These are phyloP conservation scores for Mycena albidolilacea DNA, from an alignment of 768 basidiomycete species.

Conservation along the genomic window DNA sequence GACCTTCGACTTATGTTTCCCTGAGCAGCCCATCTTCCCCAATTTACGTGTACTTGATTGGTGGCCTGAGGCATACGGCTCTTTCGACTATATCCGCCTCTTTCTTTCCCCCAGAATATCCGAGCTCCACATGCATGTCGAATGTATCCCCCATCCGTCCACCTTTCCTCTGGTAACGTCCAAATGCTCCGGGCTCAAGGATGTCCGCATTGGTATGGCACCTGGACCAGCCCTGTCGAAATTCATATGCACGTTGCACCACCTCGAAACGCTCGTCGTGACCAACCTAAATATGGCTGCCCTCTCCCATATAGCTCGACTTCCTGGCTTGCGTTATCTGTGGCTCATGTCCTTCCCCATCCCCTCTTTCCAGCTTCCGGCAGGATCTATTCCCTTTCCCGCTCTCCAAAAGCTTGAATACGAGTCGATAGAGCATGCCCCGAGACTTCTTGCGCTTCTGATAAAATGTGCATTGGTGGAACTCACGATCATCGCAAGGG, in stretches of 20 bases:
- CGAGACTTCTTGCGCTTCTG: background rate
- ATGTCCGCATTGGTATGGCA: background rate
- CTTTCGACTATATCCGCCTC: background rate
- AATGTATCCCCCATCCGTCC: background rate
- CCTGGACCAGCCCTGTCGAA: background rate
- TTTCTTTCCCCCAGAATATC: background rate
- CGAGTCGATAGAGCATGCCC: conserved; percentile 6
- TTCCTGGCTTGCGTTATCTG: conserved; percentile 7
- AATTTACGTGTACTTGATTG: conserved; percentile 6
- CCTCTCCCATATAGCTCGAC: conserved; percentile 10
- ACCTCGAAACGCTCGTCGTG: conserved; percentile 14
- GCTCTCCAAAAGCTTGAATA: background rate
- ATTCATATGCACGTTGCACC: conserved; percentile 7
- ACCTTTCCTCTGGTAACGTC: background rate
- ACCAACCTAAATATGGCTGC: background rate
- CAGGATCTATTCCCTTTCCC: background rate
- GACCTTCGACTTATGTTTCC: background rate
- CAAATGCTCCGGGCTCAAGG: background rate
- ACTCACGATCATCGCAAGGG: conserved; percentile 1
- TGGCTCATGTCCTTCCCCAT: conserved; percentile 14
- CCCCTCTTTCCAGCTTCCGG: background rate
- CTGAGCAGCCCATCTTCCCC: conserved; percentile 2
- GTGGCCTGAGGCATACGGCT: background rate
- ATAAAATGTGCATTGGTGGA: background rate
- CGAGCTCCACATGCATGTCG: background rate